Evolutionary conservation across 768 basidiomycete genomes (phyloP).

Genomic region (Tylopilus rubrobrunneus): DNA sequence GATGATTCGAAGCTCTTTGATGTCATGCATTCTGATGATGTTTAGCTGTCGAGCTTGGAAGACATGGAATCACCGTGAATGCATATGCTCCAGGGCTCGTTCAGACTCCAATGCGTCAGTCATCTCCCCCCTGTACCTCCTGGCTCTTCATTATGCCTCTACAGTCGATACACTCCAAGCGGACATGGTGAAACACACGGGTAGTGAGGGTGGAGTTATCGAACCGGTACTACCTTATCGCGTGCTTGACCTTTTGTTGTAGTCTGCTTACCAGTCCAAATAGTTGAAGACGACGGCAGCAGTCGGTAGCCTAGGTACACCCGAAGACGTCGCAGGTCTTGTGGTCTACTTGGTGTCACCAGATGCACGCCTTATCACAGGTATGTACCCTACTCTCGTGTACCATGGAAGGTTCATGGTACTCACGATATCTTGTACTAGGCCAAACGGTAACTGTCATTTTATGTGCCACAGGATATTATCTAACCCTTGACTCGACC

Average conservation of each 20-base stretch:
- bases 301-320: slow-evolving; percentile 20
- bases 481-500: not conserved
- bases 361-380: slow-evolving; percentile 34
- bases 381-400: slow-evolving; percentile 10
- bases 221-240: slow-evolving; percentile 10
- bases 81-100: slow-evolving; percentile 33
- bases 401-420: not conserved
- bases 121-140: not conserved
- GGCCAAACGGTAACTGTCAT: slow-evolving; percentile 25
- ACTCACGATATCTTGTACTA: not conserved
- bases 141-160: not conserved
- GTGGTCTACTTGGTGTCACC: slow-evolving; percentile 36
- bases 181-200: slow-evolving; percentile 9
- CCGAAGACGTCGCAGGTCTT: slow-evolving; percentile 34
- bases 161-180: slow-evolving; percentile 18
- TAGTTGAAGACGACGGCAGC: slow-evolving; percentile 13
- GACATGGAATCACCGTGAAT: slow-evolving; percentile 32
- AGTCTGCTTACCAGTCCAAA: not conserved
- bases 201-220: slow-evolving; percentile 10
- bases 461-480: not conserved
- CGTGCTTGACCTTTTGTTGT: not conserved
- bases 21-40: not conserved
- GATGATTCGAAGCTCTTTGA: not conserved
- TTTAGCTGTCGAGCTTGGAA: slow-evolving; percentile 32
- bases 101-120: slow-evolving; percentile 29